Evolutionary conservation across 2,329 filamentous ascomycete species (phyloP).

Genomic region (Botryotinia globosa): DNA sequence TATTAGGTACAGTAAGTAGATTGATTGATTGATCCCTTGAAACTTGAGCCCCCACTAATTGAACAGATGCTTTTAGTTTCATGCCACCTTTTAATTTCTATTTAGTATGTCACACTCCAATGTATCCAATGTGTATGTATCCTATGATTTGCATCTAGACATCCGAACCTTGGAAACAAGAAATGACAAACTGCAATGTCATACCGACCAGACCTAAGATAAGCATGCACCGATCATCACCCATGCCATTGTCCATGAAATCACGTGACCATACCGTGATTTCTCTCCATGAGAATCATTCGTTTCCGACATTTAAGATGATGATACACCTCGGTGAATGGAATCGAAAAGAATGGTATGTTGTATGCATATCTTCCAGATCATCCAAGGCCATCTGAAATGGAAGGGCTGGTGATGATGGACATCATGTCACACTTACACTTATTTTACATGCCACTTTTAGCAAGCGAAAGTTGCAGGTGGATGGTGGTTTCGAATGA

Average conservation of each 20-base stretch:
- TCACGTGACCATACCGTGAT: background rate
- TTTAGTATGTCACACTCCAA: background rate
- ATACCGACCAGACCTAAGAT: background rate
- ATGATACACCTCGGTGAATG: background rate
- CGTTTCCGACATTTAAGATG: background rate
- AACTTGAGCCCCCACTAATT: background rate
- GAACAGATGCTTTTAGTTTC: background rate
- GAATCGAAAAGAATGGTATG: background rate
- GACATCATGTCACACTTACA: background rate
- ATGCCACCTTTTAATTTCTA: background rate
- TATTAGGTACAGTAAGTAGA: background rate
- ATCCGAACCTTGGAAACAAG: background rate
- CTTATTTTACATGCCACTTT: conserved; percentile 9
- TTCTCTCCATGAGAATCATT: background rate
- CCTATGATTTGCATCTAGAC: background rate
- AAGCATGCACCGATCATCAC: background rate
- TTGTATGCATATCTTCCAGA: background rate
- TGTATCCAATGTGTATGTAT: background rate
- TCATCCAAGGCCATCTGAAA: background rate
- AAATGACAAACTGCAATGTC: background rate
- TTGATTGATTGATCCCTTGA: background rate
- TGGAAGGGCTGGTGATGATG: conserved; percentile 8
- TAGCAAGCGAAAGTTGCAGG: background rate
- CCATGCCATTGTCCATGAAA: background rate
- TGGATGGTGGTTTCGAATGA: background rate